Evolutionary conservation across 2,329 filamentous ascomycete genomes (phyloP).

Genomic region (Xylariaceae sp.): DNA sequence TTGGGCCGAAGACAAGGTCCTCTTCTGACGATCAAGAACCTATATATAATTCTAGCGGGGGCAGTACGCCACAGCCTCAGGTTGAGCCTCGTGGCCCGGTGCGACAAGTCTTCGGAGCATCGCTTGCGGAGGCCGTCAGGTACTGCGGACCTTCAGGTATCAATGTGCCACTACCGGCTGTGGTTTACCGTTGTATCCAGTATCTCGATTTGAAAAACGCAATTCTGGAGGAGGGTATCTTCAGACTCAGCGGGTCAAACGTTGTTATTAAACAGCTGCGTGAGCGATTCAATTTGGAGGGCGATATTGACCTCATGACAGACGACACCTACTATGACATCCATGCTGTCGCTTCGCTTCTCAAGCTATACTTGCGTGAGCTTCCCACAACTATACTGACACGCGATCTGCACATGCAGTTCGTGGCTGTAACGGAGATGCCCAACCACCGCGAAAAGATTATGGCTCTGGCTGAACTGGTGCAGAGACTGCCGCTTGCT

Average conservation of each 20-base stretch:
- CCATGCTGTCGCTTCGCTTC: conserved; percentile 86
- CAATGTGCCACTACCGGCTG: conserved; percentile 75
- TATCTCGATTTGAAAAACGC: conserved; percentile 84
- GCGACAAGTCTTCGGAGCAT: conserved; percentile 77
- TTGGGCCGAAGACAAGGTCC: conserved; percentile 56
- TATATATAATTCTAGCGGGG: conserved; percentile 47
- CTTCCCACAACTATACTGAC: conserved; percentile 89
- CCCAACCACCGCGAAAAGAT: conserved; percentile 73
- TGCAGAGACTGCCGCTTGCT: conserved; percentile 72
- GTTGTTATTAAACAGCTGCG: conserved; percentile 85
- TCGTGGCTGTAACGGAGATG: conserved; percentile 79
- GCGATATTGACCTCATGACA: conserved; percentile 80
- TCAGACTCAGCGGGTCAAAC: conserved; percentile 95
- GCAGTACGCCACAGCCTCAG: conserved; percentile 34
- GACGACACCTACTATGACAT: conserved; percentile 91
- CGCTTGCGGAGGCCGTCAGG: conserved; percentile 80
- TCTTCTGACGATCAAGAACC: conserved; percentile 58
- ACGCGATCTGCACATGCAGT: conserved; percentile 83
- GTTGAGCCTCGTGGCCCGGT: conserved; percentile 49
- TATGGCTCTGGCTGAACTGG: conserved; percentile 68
- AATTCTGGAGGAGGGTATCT: conserved; percentile 86
- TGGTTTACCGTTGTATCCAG: conserved; percentile 93
- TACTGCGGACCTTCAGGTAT: conserved; percentile 71
- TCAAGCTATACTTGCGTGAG: conserved; percentile 92
- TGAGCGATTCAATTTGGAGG: conserved; percentile 89